phyloP scores from a whole-genome alignment of 176 grass and related monocot species.

The Oryza meridionalis region DNA sequence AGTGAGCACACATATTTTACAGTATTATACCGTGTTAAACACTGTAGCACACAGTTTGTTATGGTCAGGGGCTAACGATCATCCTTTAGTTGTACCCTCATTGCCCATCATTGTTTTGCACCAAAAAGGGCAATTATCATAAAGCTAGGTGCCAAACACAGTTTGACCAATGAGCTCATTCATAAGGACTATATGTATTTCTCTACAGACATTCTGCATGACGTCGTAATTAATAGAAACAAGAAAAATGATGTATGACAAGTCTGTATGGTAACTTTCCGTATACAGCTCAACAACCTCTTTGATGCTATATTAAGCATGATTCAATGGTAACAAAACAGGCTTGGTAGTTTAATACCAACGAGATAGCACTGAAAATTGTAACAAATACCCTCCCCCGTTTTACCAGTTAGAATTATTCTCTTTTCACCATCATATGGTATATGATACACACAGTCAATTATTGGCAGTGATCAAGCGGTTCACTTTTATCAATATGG shows the following conservation, averaged over 20 bases:
- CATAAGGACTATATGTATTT: constrained; percentile 33
- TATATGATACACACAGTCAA: background rate
- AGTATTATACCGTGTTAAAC: constrained; percentile 19
- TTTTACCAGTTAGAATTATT: constrained; percentile 24
- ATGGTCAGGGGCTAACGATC: background rate
- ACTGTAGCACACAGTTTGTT: background rate
- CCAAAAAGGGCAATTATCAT: background rate
- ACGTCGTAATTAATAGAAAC: constrained; percentile 27
- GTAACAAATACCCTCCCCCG: background rate
- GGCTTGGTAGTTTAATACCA: background rate
- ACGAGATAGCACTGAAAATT: constrained; percentile 15
- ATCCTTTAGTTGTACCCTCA: background rate
- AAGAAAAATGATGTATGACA: constrained; percentile 17
- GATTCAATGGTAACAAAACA: background rate
- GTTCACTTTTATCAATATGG: background rate
- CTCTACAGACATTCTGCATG: background rate
- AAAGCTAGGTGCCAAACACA: constrained; percentile 1
- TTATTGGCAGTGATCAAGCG: constrained; percentile 10
- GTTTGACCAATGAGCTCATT: background rate
- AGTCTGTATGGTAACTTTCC: background rate
- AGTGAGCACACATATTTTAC: background rate
- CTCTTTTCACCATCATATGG: background rate
- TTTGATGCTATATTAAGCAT: constrained; percentile 30
- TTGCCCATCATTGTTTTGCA: constrained; percentile 19
- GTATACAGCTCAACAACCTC: constrained; percentile 5